These are phyloP conservation scores for Pseudozyma pruni DNA, from an alignment of 1,284 basidiomycete genomes.

Conservation along the genomic window DNA sequence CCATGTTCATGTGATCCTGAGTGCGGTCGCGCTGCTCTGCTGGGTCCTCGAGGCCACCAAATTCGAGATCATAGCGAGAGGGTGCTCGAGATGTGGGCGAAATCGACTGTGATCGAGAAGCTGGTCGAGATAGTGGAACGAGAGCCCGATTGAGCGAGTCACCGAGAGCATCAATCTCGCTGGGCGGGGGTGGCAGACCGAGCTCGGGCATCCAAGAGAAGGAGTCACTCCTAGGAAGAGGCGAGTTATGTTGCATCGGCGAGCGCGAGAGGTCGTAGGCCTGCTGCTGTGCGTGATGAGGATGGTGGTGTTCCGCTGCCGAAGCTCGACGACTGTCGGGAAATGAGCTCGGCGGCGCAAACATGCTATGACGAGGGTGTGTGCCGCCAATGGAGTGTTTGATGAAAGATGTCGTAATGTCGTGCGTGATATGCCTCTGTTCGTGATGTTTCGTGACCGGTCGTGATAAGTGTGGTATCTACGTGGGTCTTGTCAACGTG, in stretches of 20 bases:
- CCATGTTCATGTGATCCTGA: constrained; percentile 56
- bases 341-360: constrained; percentile 40
- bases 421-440: too few species aligned
- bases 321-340: constrained; percentile 35
- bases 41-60: constrained; percentile 35
- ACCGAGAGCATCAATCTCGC: constrained; percentile 42
- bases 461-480: constrained; percentile 8
- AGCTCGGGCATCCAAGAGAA: constrained; percentile 52
- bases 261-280: constrained; percentile 27
- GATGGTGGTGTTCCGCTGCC: constrained; percentile 25
- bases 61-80: constrained; percentile 43
- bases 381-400: neutral
- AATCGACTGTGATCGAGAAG: constrained; percentile 21
- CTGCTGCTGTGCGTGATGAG: constrained; percentile 14
- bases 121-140: constrained; percentile 14
- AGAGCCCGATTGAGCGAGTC: constrained; percentile 34
- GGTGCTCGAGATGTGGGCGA: constrained; percentile 25
- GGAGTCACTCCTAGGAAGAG: constrained; percentile 26
- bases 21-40: constrained; percentile 31
- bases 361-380: constrained; percentile 22
- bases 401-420: neutral
- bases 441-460: constrained; percentile 4
- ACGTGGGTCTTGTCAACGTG: neutral
- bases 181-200: constrained; percentile 55
- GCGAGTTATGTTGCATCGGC: constrained; percentile 13